Base-by-base conservation (phyloP, 2,329 filamentous ascomycete genomes). In the Penicillium sp. region DNA sequence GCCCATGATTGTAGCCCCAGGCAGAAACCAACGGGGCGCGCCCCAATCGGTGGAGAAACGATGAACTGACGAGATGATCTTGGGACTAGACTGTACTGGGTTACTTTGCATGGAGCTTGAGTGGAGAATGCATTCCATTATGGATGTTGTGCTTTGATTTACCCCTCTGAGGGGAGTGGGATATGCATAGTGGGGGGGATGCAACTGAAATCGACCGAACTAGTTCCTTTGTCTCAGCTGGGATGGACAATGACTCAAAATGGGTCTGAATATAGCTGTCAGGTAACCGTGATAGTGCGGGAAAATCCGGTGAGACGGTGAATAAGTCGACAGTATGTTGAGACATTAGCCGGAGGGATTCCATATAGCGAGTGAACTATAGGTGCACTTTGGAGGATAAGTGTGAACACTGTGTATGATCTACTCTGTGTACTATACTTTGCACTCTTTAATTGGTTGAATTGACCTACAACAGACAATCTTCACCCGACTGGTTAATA, bases 1-100 rank as follows among this genome's bases (percentile, higher is more conserved):
- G 9, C 19, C 29, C n/a, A n/a, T n/a, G n/a, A 43, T 45, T 19
- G 41, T 34, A 19, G 39, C 51, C 51, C 45, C 51, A 53, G 51
- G 51, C 46, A 49, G 39, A 43, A 53, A 50, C 30, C 11, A 18
- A 36, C 46, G 26, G 51, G 51, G 51, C 51, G 50, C 50, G 50
- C 50, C 50, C 50, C 32, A 47, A 52, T 45, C 7, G 34, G 36
- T 34, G 32, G 32, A 34, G 32, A 13, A 2, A 13, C 7, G 29
- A 14, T 5, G n/a, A 13, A 10, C 8, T 19, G 42, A 32, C 10
- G 19, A 29, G 36, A 19, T 6, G 36, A 38, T 38, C n/a, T 14
- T 38, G 8, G 11, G n/a, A n/a, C 27, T 13, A 29, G 8, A 34
- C 32, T 34, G 3, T 6, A 34, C 32, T 34, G 32, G 32, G 32